Evolutionary conservation across 306 rosid species (phyloP), one percentile per base, ranked within the genome.

Genomic region (Pyrus pyrifolia): DNA sequence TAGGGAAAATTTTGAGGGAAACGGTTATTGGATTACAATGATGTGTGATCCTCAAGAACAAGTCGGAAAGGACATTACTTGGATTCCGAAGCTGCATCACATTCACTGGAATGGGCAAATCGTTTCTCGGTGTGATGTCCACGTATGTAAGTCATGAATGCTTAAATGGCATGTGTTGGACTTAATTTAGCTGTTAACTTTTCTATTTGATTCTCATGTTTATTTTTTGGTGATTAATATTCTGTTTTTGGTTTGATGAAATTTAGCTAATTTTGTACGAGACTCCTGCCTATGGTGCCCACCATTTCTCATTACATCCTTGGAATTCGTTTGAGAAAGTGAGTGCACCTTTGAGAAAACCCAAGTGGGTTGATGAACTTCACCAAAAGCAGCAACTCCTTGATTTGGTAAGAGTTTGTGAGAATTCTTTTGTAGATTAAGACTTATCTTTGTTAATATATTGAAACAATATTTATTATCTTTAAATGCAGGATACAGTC

Each of bases 131-230:
- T 88, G 83, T 82, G 90, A 95, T 89, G 91, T 92, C 83, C 97
- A 95, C 96, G 99, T 95, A 95, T 92, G 97, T 89, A 95, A 90
- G 95, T 90, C 90, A 80, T 82, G 79, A 71, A 81, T 84, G 76
- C 85, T 84, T 82, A 64, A 58, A 73, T 62, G 58, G 76, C 83
- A 60, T 67, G 70, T 35, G 77, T 63, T 67, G 45, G 17, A 19
- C 44, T 70, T 57, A 38, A 23, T 58, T 38, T 46, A 27, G 11
- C 8, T 22, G 12, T 23, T 2, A 15, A 15, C 8, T 22, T 11
- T 46, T 2, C 7, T 58, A 0, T 59, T 25, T 21, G 19, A 45
- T 25, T 21, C 5, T 61, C 15, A 21, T 71, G 22, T 31, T 72
- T 74, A 68, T 67, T 35, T 51, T 42, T 63, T 69, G 63, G 45